These are phyloP conservation scores for Auriscalpium vulgare DNA, from an alignment of 768 basidiomycete species.

Conservation along the genomic window DNA sequence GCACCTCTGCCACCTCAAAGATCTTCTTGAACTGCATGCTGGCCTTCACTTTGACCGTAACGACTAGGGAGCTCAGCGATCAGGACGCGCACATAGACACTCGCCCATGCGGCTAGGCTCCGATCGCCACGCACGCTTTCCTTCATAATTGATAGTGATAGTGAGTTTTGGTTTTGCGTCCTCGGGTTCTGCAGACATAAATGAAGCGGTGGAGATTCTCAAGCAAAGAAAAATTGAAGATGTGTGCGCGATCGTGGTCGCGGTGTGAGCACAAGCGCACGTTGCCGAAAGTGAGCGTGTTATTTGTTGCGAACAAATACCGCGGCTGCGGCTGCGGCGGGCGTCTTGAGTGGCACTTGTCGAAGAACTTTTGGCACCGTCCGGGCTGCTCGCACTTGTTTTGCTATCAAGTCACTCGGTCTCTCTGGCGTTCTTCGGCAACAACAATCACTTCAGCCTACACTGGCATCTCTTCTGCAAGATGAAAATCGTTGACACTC, in stretches of 20 bases:
- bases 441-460: too few species aligned
- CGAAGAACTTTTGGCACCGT: too few species aligned
- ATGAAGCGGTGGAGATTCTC: neutral
- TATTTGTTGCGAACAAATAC: neutral
- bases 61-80: neutral
- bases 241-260: neutral
- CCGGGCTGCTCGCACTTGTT: too few species aligned
- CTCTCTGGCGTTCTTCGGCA: too few species aligned
- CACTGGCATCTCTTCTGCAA: too few species aligned
- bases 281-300: neutral
- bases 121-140: conserved; percentile 2
- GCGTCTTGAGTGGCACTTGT: too few species aligned
- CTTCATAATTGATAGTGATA: conserved; percentile 8
- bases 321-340: too few species aligned
- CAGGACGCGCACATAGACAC: too few species aligned
- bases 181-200: conserved; percentile 9
- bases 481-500: too few species aligned
- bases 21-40: conserved; percentile 15
- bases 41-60: conserved; percentile 14
- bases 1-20: conserved; percentile 13
- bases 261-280: neutral
- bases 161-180: conserved; percentile 14
- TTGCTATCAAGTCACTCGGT: too few species aligned
- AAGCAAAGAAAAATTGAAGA: neutral
- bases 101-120: too few species aligned